Base-by-base conservation (phyloP, 768 basidiomycete genomes). In the Suillus weaverae region DNA sequence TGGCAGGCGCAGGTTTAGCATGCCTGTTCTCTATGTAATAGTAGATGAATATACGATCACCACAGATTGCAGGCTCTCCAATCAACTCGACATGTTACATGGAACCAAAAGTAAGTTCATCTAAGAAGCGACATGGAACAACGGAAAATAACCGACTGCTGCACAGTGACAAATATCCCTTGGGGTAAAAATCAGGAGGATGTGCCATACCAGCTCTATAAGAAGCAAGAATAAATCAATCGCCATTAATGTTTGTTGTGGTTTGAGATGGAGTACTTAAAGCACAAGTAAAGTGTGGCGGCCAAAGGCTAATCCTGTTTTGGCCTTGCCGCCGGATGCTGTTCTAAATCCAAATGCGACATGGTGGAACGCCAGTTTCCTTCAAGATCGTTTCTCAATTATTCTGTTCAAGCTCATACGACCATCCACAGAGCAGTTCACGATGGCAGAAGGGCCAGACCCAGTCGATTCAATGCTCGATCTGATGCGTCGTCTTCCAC, bases 401-500 rank as follows among this genome's bases (percentile, higher is more conserved):
- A 20, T 18, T 30, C 39, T 13, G 1, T 59, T 30, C 10, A 41
- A 59, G 53, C 26, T 20, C 26, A 59, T 18, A 59, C 38, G 6
- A 59, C 8, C 18, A 18, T 41, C 26, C 39, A 7, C 38, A 30
- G 26, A 39, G n/a, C 30, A 62, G 14, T 35, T 13, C 62, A 77
- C 60, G 68, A 91, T 90, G 90, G 81, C 83, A 56, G 57, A 59
- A 30, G 57, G 57, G 6, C 22, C 38, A 41, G 93, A 95, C 77
- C 82, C 90, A 65, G 86, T 95, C 55, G 93, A 95, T 72, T 91
- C 93, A 62, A 95, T 97, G 89, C 89, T 99, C 46, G 97, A 99
- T 80, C 86, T 98, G 56, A 91, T 96, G 86, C 87, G 97, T 62
- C 90, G 97, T 18, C 85, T 99, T n/a, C 97, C 97, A 9, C 97